Evolutionary conservation across 23 red algal species (phyloP), one percentile per base, ranked within the genome.

Genomic region (Gracilaria gracilis): DNA sequence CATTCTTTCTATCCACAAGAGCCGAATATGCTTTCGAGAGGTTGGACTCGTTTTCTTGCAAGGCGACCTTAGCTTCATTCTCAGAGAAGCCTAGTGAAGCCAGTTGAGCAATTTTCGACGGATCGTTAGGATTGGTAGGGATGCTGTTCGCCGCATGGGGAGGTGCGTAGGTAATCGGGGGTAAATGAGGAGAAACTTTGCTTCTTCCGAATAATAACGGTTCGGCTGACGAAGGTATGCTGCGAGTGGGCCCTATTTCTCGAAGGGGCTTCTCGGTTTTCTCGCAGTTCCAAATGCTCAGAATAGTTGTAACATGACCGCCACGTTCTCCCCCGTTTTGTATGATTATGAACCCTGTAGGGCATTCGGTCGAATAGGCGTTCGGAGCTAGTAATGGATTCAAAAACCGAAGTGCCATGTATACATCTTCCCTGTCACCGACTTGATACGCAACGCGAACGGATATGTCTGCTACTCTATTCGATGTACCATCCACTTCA

Each of bases 311-410:
- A 23, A 84, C 89, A 84, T 84, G 79, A 74, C 84, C 79, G 6
- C 89, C 89, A 27, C 64, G 62, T 74, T 92, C 89, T 61, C 89
- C 89, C 2, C 89, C 89, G 9, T 65, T 58, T 9, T 36, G 66
- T 8, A 48, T 57, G 19, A 74, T 54, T 24, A 49, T 75, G 55
- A 29, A 73, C 12, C 79, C 78, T 59, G 29, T 11, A 3, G 89
- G 67, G 16, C 58, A 58, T 38, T 50, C 47, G 13, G 82, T 78
- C 50, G 77, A 77, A 75, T 84, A 92, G 5, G 78, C 89, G 54
- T 92, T 92, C 21, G 78, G 36, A 14, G 78, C 89, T 28, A 92
- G 49, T 27, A 92, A 21, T 31, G 89, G 89, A 84, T 84, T 92
- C 39, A 92, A 48, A 73, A 92, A 92, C 13, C 89, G 64, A 58